Base-by-base conservation (phyloP, 2,329 filamentous ascomycete genomes). In the Aspergillus tubingensis region DNA sequence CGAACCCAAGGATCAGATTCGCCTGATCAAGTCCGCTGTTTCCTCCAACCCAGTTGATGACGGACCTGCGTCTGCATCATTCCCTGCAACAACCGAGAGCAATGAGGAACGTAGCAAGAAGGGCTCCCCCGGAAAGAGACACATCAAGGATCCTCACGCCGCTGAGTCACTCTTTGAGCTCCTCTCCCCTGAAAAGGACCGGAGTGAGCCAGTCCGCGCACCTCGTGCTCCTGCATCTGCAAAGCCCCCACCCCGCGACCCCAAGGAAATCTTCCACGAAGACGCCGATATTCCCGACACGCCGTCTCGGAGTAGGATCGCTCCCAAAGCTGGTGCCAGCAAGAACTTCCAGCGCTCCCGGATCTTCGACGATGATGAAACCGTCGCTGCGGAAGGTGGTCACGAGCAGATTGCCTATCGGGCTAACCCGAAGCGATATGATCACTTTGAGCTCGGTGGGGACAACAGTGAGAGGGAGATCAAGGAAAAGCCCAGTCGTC, bases 1-100 rank as follows among this genome's bases (percentile, higher is more conserved):
- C 68, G 92, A 96, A 74, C 90, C 89, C 73, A 86, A 86, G 70
- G 92, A 96, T 57, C 93, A 98, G 80, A 83, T 89, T 68, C 88
- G 87, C 70, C 80, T 96, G 70, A 91, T 96, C 69, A 82, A 85
- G 65, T 82, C 80, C 65, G 79, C 86, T 68, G 66, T 70, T 44
- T 70, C 73, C 19, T 67, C 70, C 7, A 59, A 65, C 50, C 61
- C 67, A 32, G 55, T 63, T 3, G 51, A 50, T 41, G 52, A 61
- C 17, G 63, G 58, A 25, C 49, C 52, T 58, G 51, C 54, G 4
- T 52, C 55, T 15, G 13, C 57, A 57, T 59, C 19, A 51, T 21
- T 50, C 36, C 57, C 54, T 44, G 55, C 19, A 43, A 58, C 17
- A 55, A 27, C 50, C 48, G 54, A 36, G 32, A 36, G 32, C 32